phyloP scores from a whole-genome alignment of 192 early-diverging fungal species.

The Jimgerdemannia flammicorona region DNA sequence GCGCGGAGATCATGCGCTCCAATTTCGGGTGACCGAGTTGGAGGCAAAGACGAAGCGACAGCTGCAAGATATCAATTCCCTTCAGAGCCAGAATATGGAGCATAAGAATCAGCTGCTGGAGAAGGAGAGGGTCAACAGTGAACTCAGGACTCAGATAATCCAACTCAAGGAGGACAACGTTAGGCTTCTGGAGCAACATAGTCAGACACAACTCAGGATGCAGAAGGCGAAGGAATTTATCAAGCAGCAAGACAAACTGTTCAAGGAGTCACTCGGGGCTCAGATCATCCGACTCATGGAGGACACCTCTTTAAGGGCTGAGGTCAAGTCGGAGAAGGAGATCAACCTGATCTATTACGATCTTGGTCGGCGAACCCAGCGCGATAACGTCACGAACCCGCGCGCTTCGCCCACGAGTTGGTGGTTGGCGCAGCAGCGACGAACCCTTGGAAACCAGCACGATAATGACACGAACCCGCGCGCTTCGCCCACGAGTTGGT shows the following conservation, averaged over 20 bases:
- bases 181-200: constrained; percentile 28
- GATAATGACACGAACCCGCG: constrained; percentile 39
- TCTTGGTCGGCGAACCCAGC: constrained; percentile 26
- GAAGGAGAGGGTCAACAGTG: constrained; percentile 42
- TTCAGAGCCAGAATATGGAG: constrained; percentile 47
- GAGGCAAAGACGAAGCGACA: constrained; percentile 38
- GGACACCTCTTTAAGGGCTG: constrained; percentile 41
- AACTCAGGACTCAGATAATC: constrained; percentile 34
- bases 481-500: constrained; percentile 59
- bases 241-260: constrained; percentile 30
- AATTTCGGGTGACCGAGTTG: constrained; percentile 14
- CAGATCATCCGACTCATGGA: background rate
- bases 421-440: constrained; percentile 76
- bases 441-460: constrained; percentile 51
- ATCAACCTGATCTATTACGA: constrained; percentile 84
- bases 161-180: constrained; percentile 37
- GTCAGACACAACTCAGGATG: constrained; percentile 9
- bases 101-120: constrained; percentile 50
- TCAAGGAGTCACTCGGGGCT: constrained; percentile 28
- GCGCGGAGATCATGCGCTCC: background rate
- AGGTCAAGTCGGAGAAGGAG: constrained; percentile 41
- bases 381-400: constrained; percentile 33
- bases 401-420: constrained; percentile 56
- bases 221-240: constrained; percentile 32
- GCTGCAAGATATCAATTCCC: constrained; percentile 51